phyloP scores from a whole-genome alignment of 129 eudicot species.

The Saposhnikovia divaricata region DNA sequence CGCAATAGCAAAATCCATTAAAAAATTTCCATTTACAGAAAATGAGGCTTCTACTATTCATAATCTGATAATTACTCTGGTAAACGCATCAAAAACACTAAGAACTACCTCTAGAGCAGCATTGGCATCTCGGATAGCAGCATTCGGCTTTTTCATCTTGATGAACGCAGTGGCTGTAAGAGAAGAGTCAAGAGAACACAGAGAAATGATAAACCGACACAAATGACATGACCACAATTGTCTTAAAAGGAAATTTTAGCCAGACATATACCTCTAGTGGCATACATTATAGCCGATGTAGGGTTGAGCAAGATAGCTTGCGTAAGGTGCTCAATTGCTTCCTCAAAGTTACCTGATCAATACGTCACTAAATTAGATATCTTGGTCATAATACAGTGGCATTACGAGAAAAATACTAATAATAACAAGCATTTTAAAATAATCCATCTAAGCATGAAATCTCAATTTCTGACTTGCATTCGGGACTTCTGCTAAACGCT shows the following conservation, averaged over 20 bases:
- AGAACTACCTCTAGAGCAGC: constrained; percentile 80
- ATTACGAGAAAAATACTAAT: background rate
- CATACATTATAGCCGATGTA: constrained; percentile 90
- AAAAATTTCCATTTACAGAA: background rate
- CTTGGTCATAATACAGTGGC: background rate
- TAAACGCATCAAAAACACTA: constrained; percentile 8
- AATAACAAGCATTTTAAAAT: background rate
- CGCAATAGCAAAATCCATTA: background rate
- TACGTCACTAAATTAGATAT: background rate
- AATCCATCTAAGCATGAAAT: background rate
- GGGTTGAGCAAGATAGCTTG: constrained; percentile 85
- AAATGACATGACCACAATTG: background rate
- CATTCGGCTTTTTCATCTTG: constrained; percentile 98
- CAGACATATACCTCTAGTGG: constrained; percentile 61
- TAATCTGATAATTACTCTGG: background rate
- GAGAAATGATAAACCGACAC: background rate
- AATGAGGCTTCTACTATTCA: background rate
- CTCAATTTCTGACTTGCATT: background rate
- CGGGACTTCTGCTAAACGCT: background rate
- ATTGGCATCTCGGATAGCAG: constrained; percentile 91
- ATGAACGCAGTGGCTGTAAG: constrained; percentile 69
- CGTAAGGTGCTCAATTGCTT: constrained; percentile 82
- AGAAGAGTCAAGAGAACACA: background rate
- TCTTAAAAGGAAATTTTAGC: constrained; percentile 3
- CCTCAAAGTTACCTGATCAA: constrained; percentile 65